Evolutionary conservation across 75 land plant genomes (phyloP).

Genomic region (Sequoia sempervirens): DNA sequence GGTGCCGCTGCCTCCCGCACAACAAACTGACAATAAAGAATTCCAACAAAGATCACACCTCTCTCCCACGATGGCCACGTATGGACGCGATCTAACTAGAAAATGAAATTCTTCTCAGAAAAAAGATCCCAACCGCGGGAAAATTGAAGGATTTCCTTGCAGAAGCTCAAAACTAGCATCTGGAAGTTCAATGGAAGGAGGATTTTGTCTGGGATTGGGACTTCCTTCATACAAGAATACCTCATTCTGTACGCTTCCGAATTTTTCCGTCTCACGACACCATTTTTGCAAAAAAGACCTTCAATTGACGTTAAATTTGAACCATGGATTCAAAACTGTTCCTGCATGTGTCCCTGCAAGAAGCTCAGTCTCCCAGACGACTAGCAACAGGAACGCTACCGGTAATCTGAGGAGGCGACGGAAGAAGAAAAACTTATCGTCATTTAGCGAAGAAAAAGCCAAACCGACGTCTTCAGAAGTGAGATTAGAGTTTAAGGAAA

Average conservation of each 20-base stretch:
- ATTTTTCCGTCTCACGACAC: background rate
- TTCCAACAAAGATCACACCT: background rate
- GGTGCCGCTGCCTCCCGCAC: background rate
- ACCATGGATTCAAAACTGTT: background rate
- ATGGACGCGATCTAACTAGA: background rate
- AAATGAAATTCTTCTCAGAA: background rate
- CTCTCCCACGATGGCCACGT: background rate
- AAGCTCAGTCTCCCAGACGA: background rate
- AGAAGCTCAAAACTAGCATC: background rate
- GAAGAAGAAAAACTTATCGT: background rate
- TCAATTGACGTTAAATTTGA: background rate
- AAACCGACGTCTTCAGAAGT: background rate
- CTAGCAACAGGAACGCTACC: background rate
- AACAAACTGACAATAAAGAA: background rate
- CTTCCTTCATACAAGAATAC: background rate
- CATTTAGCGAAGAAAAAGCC: background rate
- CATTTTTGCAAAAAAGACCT: background rate
- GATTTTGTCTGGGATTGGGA: background rate
- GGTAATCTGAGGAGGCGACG: background rate
- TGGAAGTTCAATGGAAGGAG: background rate
- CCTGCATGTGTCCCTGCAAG: background rate
- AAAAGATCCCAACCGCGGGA: background rate
- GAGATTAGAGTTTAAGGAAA: conserved; percentile 8
- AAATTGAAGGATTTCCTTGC: background rate
- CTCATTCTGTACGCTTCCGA: background rate